Percentiles rank a stretch among this genome's conserved stretches.
Evolutionary conservation across 23 red algal species (phyloP).

Genomic region (Cyanidium caldarium): DNA sequence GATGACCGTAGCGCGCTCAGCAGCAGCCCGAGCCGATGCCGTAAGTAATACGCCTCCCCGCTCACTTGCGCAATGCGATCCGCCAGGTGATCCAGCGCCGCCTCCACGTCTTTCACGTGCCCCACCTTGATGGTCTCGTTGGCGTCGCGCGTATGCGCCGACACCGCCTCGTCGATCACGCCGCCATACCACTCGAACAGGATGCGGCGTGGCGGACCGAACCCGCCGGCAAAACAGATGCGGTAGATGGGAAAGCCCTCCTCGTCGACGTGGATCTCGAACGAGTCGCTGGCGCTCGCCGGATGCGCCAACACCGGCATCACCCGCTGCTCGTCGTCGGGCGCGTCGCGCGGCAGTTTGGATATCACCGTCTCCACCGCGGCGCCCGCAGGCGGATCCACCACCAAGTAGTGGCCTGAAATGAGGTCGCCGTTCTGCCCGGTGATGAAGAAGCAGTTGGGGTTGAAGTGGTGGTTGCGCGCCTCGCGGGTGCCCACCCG

Average conservation of each 20-base stretch:
- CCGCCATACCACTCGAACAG: constrained; percentile 4
- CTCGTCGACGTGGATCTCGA: background rate
- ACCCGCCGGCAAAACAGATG: constrained; percentile 5
- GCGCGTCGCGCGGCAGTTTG: background rate
- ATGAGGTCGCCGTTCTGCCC: background rate
- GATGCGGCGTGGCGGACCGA: background rate
- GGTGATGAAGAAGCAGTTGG: constrained; percentile 4
- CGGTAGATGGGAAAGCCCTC: background rate
- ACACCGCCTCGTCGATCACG: background rate
- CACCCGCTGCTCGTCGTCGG: background rate
- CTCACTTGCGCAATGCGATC: background rate
- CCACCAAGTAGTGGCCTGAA: constrained; percentile 1
- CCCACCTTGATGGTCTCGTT: constrained; percentile 3
- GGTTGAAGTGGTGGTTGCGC: background rate
- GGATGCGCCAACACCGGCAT: background rate
- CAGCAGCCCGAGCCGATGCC: background rate
- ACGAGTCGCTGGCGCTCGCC: background rate
- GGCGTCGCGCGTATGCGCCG: background rate
- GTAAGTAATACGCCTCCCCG: background rate
- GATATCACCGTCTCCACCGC: background rate
- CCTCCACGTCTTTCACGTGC: background rate
- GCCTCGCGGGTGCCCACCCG: background rate
- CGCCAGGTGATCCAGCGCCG: background rate
- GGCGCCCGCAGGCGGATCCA: background rate
- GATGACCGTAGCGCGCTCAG: background rate